phyloP scores from a whole-genome alignment of 1,284 basidiomycete genomes.

The Uromyces viciae-fabae region DNA sequence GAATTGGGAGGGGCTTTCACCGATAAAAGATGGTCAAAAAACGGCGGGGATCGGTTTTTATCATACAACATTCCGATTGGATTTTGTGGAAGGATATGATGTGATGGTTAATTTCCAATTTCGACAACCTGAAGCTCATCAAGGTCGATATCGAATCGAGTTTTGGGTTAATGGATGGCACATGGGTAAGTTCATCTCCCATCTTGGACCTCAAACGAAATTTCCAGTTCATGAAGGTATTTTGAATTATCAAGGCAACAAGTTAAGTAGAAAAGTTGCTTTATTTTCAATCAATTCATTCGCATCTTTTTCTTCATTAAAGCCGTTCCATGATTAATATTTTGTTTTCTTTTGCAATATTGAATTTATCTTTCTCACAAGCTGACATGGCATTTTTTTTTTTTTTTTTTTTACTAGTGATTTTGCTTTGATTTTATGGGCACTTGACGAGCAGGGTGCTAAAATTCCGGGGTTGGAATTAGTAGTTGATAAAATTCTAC shows the following conservation, averaged over 20 bases:
- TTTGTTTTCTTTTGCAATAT: too few relatives aligned
- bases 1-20: conserved; percentile 1
- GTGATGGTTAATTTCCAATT: conserved; percentile 32
- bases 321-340: too few relatives aligned
- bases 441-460: conserved; percentile 24
- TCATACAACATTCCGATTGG: neutral
- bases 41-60: conserved; percentile 40
- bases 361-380: neutral
- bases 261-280: conserved; percentile 59
- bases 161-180: conserved; percentile 81
- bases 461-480: conserved; percentile 14
- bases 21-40: conserved; percentile 16
- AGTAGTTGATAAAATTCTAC: conserved; percentile 9
- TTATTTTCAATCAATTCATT: neutral
- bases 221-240: conserved; percentile 76
- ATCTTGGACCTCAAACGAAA: conserved; percentile 69
- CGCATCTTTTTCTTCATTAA: neutral
- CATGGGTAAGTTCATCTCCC: conserved; percentile 71
- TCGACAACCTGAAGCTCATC: neutral
- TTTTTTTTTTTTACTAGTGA: neutral
- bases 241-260: conserved; percentile 65
- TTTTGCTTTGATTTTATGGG: conserved; percentile 32
- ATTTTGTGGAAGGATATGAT: conserved; percentile 31
- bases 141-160: conserved; percentile 63
- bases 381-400: neutral